Conservation (phyloP, 495 filamentous ascomycete species). For the Coniosporium apollinis region DNA sequence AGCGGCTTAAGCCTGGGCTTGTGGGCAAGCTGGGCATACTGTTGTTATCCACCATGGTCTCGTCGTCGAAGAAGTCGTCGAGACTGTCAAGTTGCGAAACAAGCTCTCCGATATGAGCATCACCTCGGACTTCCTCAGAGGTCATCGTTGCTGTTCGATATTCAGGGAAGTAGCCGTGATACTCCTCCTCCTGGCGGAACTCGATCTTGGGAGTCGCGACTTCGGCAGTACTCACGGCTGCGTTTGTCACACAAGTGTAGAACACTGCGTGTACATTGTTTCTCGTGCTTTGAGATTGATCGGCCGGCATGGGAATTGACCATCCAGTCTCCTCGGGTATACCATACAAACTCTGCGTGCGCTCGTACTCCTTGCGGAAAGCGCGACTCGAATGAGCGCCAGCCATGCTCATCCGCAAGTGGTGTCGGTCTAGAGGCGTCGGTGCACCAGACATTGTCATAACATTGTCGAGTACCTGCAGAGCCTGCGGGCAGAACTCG, state of each 20-base stretch:
- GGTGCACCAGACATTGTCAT: constrained; percentile 84
- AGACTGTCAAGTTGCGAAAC: constrained; percentile 81
- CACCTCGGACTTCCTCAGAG: constrained; percentile 64
- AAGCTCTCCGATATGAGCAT: constrained; percentile 67
- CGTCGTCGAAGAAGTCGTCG: constrained; percentile 85
- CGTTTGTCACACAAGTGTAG: constrained; percentile 59
- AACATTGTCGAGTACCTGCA: constrained; percentile 84
- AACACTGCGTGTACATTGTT: constrained; percentile 93
- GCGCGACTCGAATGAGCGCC: constrained; percentile 55
- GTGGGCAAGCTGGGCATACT: constrained; percentile 1
- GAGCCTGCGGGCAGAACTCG: constrained; percentile 76
- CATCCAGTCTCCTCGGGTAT: constrained; percentile 92
- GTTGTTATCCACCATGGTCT: no score
- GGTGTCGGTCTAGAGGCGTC: constrained; percentile 85
- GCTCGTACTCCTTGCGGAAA: constrained; percentile 84
- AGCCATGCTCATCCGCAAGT: constrained; percentile 94
- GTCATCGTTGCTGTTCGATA: constrained; percentile 83
- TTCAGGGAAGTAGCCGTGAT: constrained; percentile 54
- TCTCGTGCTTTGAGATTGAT: constrained; percentile 66
- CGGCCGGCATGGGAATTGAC: constrained; percentile 87
- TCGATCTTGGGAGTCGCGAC: constrained; percentile 70
- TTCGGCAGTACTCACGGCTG: constrained; percentile 38
- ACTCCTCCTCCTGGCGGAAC: constrained; percentile 81
- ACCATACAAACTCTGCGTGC: constrained; percentile 83
- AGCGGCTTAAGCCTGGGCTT: no score